Base-by-base conservation (phyloP, 208 protist genomes). In the Trypanosoma lewisi region DNA sequence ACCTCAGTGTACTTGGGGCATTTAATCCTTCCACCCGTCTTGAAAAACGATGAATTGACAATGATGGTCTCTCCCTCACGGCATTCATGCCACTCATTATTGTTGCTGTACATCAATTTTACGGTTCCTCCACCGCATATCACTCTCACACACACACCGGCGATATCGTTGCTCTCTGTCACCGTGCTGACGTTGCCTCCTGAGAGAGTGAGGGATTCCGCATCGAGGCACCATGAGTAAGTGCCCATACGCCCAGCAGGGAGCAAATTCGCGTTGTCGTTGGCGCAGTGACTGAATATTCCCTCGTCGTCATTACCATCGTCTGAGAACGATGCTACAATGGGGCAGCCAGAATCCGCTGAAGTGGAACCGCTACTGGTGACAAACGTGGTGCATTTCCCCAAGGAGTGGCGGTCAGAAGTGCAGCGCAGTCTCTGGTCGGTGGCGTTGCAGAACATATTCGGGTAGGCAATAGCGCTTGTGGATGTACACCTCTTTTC, bases 371-470 rank as follows among this genome's bases (percentile, higher is more conserved):
- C 8, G 25, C 1, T 17, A 25, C 2, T 23, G 17, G 4, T n/a
- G 6, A 0, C 14, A 2, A 2, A 4, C 0, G 79, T 25, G 2
- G 19, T 16, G 44, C 77, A 87, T 12, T 0, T 5, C 16, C 78
- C 79, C 0, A 78, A 0, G 0, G 14, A 58, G 0, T 1, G 0
- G 14, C 69, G 69, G 23, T 81, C 75, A 2, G 44, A 51, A 0
- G 75, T 73, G 65, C 85, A 91, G 4, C 19, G 39, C 33, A 63
- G 1, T 2, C 17, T 37, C 0, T 4, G 3, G 30, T 57, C 33
- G 23, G 31, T 2, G 19, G 8, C 21, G 23, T 27, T 69, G 59
- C 72, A 78, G 47, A 78, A 78, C 72, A 78, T 78, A 11, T 42
- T 1, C 5, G 66, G 52, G 42, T 67, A 73, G 23, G 30, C 3